Percentiles rank a stretch among this genome's conserved stretches.
These are phyloP conservation scores for Tephrocybe sp. DNA, from an alignment of 768 basidiomycete genomes.

Conservation along the genomic window DNA sequence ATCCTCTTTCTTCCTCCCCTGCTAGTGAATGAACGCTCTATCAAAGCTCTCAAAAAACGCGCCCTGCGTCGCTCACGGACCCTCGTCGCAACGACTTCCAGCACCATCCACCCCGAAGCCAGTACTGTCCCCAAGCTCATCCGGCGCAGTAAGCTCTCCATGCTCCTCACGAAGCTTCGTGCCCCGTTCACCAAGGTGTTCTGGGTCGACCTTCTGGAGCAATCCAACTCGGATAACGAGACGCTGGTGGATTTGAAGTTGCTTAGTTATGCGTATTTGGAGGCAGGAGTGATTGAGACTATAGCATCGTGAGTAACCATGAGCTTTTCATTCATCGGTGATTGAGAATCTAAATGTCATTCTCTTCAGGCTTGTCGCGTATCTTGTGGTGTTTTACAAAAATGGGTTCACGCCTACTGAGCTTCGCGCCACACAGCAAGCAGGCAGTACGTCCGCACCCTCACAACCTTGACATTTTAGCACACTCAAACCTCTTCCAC, in stretches of 20 bases:
- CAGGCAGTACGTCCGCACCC: constrained; percentile 30
- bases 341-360: neutral
- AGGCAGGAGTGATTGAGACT: constrained; percentile 63
- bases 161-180: constrained; percentile 37
- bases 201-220: constrained; percentile 59
- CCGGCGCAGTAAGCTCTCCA: constrained; percentile 42
- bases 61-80: constrained; percentile 50
- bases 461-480: no score
- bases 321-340: no score
- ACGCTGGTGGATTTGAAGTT: constrained; percentile 60
- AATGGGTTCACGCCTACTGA: constrained; percentile 62
- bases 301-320: constrained; percentile 55
- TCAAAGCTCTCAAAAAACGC: constrained; percentile 50
- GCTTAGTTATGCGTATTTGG: constrained; percentile 66
- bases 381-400: constrained; percentile 67
- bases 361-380: constrained; percentile 49
- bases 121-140: constrained; percentile 33
- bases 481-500: no score
- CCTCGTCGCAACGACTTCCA: constrained; percentile 38
- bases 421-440: constrained; percentile 48
- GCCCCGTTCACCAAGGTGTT: constrained; percentile 56
- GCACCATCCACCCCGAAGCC: constrained; percentile 47
- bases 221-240: constrained; percentile 45
- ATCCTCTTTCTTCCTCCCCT: no score
- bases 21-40: constrained; percentile 56